A percentile compares a stretch with the other conserved stretches of the same genome.
Evolutionary conservation across 1,139 yeast species (phyloP).

Genomic region (Candida tetrigidarum): DNA sequence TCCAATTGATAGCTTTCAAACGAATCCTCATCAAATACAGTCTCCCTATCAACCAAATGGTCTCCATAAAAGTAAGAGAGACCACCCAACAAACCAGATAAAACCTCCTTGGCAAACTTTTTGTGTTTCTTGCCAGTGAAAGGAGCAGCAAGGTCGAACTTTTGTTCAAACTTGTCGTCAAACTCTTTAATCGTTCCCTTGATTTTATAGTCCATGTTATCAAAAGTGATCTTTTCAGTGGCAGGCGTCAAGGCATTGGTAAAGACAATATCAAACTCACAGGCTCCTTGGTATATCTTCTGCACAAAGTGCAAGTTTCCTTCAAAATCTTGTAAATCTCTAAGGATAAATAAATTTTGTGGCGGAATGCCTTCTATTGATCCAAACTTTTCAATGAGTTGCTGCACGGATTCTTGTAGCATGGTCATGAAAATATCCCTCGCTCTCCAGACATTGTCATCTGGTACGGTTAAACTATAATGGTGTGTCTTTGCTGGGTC

Average conservation of each 20-base stretch:
- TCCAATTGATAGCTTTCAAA: slow-evolving; percentile 57
- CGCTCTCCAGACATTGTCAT: slow-evolving; percentile 78
- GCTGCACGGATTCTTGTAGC: slow-evolving; percentile 66
- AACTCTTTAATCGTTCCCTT: slow-evolving; percentile 42
- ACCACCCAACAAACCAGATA: slow-evolving; percentile 89
- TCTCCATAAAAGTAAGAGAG: slow-evolving; percentile 90
- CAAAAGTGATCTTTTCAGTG: slow-evolving; percentile 45
- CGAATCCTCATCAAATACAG: slow-evolving; percentile 67
- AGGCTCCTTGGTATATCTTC: slow-evolving; percentile 71
- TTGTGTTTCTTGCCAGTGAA: slow-evolving; percentile 48
- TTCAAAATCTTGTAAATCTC: slow-evolving; percentile 62
- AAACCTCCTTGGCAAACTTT: slow-evolving; percentile 72
- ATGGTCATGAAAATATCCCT: slow-evolving; percentile 73
- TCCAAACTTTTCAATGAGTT: slow-evolving; percentile 43
- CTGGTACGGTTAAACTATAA: slow-evolving; percentile 70
- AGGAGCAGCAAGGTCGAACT: slow-evolving; percentile 62
- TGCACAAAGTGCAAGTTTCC: slow-evolving; percentile 86
- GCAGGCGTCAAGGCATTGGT: slow-evolving; percentile 48
- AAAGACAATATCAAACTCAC: slow-evolving; percentile 75
- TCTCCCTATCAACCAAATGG: slow-evolving; percentile 76
- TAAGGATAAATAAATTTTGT: slow-evolving; percentile 54
- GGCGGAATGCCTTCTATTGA: slow-evolving; percentile 43
- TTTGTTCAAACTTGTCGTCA: slow-evolving; percentile 56
- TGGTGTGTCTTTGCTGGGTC: slow-evolving; percentile 68
- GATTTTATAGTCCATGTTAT: slow-evolving; percentile 45